These are phyloP conservation scores for Syncephalastrum contaminatum DNA, from an alignment of 371 early-diverging fungal genomes.

Conservation along the genomic window DNA sequence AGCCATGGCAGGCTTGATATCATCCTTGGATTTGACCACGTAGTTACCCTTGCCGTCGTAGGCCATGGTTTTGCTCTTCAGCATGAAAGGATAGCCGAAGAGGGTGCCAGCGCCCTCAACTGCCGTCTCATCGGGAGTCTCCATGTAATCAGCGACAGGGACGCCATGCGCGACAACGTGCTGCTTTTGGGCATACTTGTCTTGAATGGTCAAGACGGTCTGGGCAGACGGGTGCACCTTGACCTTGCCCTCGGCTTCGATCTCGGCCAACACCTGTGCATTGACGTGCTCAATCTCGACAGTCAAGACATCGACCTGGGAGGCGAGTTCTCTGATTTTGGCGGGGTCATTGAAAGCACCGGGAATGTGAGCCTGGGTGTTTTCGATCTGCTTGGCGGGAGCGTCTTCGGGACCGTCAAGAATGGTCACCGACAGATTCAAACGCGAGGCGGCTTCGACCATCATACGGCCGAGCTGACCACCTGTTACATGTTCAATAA, in stretches of 20 bases:
- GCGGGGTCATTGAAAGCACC: constrained; percentile 80
- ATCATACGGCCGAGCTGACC: constrained; percentile 98
- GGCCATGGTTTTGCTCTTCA: constrained; percentile 91
- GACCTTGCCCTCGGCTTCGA: constrained; percentile 52
- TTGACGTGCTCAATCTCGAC: constrained; percentile 98
- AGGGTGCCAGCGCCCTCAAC: constrained; percentile 51
- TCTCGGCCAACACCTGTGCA: constrained; percentile 66
- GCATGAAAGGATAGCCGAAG: constrained; percentile 92
- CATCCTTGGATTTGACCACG: constrained; percentile 67
- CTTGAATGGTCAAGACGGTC: constrained; percentile 88
- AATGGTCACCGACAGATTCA: constrained; percentile 79
- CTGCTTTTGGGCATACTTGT: constrained; percentile 91
- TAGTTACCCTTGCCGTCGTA: constrained; percentile 96
- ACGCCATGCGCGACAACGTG: constrained; percentile 62
- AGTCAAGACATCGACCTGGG: constrained; percentile 79
- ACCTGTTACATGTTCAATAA: constrained; percentile 27
- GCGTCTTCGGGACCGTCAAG: constrained; percentile 74
- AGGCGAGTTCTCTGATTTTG: constrained; percentile 75
- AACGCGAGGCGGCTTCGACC: constrained; percentile 89
- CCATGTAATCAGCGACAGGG: constrained; percentile 74
- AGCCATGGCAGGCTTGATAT: constrained; percentile 63
- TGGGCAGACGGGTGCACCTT: constrained; percentile 76
- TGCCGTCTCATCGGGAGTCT: constrained; percentile 50
- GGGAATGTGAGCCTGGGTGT: constrained; percentile 65
- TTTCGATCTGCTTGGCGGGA: constrained; percentile 88